phyloP scores from a whole-genome alignment of 345 rosid species.

The Orychophragmus violaceus region DNA sequence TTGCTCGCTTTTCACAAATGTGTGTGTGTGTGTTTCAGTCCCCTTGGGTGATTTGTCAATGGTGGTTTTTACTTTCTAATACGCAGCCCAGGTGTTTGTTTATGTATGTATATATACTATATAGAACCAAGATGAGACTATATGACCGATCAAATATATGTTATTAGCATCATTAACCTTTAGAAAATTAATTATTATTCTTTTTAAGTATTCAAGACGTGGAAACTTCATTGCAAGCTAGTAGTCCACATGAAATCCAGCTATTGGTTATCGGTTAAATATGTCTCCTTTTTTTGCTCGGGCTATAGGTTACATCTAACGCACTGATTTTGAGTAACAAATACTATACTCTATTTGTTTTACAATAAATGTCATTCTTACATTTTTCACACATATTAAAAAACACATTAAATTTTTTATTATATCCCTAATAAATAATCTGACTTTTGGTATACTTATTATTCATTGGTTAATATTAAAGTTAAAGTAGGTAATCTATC shows the following conservation, averaged over 20 bases:
- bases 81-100: not conserved
- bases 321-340: not conserved
- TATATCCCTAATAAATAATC: too few species aligned
- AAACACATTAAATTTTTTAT: too few species aligned
- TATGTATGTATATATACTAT: not conserved
- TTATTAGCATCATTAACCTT: not conserved
- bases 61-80: not conserved
- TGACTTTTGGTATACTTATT: too few species aligned
- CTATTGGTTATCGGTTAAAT: not conserved
- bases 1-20: not conserved
- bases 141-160: not conserved
- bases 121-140: not conserved
- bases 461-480: too few species aligned
- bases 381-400: too few species aligned
- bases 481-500: too few species aligned
- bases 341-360: too few species aligned
- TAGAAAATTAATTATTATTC: not conserved
- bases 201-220: not conserved
- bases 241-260: constrained; percentile 13
- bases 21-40: not conserved
- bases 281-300: not conserved
- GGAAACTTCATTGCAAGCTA: constrained; percentile 17
- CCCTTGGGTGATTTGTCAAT: not conserved
- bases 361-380: too few species aligned
- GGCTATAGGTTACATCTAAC: not conserved